These are phyloP conservation scores for Fusarium nodosum DNA, from an alignment of 2,329 filamentous ascomycete genomes.

Conservation along the genomic window DNA sequence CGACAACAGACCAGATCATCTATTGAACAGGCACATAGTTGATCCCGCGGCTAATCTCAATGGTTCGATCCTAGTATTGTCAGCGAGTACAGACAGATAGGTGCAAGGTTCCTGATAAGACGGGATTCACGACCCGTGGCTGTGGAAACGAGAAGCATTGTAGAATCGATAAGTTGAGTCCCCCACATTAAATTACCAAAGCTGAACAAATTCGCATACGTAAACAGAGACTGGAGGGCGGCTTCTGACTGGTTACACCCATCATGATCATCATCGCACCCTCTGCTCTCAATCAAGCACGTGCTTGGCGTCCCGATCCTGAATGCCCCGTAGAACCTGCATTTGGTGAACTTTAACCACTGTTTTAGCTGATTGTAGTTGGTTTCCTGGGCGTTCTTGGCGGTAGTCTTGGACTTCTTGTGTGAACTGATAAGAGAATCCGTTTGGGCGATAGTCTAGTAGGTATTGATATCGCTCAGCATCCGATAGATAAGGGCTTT, in stretches of 20 bases:
- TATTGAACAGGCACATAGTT: not conserved
- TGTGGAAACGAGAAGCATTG: slow-evolving; percentile 35
- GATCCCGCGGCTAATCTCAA: not conserved
- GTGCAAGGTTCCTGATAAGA: slow-evolving; percentile 44
- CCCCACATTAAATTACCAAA: slow-evolving; percentile 39
- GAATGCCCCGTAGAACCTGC: slow-evolving; percentile 39
- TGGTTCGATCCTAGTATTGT: slow-evolving; percentile 31
- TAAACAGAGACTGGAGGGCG: slow-evolving; percentile 47
- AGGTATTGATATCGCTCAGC: slow-evolving; percentile 28
- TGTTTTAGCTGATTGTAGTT: slow-evolving; percentile 28
- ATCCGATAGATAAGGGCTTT: slow-evolving; percentile 41
- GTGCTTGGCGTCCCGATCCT: slow-evolving; percentile 43
- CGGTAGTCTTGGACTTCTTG: slow-evolving; percentile 17
- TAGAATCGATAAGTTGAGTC: slow-evolving; percentile 38
- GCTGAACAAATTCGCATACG: slow-evolving; percentile 57
- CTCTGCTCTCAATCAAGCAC: slow-evolving; percentile 18
- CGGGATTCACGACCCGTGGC: slow-evolving; percentile 26
- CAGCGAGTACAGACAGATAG: not conserved
- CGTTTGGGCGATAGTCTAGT: slow-evolving; percentile 24
- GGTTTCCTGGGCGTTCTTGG: slow-evolving; percentile 21
- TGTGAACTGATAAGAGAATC: slow-evolving; percentile 39
- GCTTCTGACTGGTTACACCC: slow-evolving; percentile 44
- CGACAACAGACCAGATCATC: not conserved
- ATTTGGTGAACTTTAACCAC: slow-evolving; percentile 26
- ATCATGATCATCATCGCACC: slow-evolving; percentile 27